These are phyloP conservation scores for Cladorrhinum sp. DNA, from an alignment of 2,329 filamentous ascomycete genomes.

Conservation along the genomic window DNA sequence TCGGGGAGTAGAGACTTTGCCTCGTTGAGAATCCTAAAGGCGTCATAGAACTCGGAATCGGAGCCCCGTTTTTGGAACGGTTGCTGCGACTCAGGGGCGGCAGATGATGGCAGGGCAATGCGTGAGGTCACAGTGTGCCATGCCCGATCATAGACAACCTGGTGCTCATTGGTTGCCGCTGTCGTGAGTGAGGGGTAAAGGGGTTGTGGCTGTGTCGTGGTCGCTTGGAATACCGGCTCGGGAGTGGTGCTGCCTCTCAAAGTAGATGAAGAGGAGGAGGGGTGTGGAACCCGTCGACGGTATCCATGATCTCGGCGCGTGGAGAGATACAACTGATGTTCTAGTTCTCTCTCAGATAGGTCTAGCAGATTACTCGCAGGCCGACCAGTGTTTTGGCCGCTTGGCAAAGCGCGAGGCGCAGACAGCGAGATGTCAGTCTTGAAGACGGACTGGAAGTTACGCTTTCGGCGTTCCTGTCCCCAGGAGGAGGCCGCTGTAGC, in stretches of 20 bases:
- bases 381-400: constrained; percentile 47
- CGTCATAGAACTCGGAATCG: constrained; percentile 48
- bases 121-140: constrained; percentile 61
- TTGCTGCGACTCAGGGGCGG: constrained; percentile 40
- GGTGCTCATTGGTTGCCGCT: constrained; percentile 40
- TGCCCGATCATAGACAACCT: constrained; percentile 57
- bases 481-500: constrained; percentile 36
- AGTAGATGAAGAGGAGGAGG: constrained; percentile 15
- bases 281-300: background rate
- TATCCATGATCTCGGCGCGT: constrained; percentile 7
- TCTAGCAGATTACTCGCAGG: constrained; percentile 29
- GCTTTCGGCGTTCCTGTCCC: constrained; percentile 45
- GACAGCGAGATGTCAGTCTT: constrained; percentile 49
- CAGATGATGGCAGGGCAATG: constrained; percentile 55
- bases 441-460: constrained; percentile 56
- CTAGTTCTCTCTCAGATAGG: background rate
- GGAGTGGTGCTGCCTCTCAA: constrained; percentile 14
- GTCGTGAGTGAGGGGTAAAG: constrained; percentile 22
- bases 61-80: constrained; percentile 14
- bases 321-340: background rate
- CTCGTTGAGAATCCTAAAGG: constrained; percentile 53
- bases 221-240: constrained; percentile 13
- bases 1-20: constrained; percentile 45
- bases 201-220: constrained; percentile 13
- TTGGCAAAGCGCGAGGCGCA: constrained; percentile 42